A percentile compares a stretch with the other conserved stretches of the same genome.
These are phyloP conservation scores for Austroboletus niveus DNA, from an alignment of 1,284 basidiomycete genomes.

Conservation along the genomic window DNA sequence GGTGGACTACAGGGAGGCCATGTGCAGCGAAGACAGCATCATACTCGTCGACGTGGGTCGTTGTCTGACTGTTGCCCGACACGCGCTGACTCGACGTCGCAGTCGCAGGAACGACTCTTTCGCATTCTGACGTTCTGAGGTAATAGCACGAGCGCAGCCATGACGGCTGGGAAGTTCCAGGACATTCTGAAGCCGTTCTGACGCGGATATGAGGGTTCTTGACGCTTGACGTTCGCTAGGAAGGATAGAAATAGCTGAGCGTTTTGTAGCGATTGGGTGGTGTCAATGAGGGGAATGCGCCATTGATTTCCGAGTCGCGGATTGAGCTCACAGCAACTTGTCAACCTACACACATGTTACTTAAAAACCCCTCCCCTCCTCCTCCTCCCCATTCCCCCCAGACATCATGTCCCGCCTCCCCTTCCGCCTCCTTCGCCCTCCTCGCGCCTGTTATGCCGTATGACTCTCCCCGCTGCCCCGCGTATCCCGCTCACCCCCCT, in stretches of 20 bases:
- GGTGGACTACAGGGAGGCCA: slow-evolving; percentile 32
- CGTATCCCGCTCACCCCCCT: slow-evolving; percentile 8
- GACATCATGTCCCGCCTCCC: slow-evolving; percentile 1
- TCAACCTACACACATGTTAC: slow-evolving; percentile 20
- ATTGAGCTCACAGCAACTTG: slow-evolving; percentile 29
- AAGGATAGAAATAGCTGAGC: not conserved
- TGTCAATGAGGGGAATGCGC: slow-evolving; percentile 27
- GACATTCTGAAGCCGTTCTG: slow-evolving; percentile 3
- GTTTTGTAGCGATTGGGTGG: not conserved
- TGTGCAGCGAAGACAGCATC: slow-evolving; percentile 57
- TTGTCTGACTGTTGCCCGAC: not conserved
- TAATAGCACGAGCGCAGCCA: too few relatives aligned
- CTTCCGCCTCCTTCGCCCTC: slow-evolving; percentile 2
- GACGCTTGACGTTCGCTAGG: too few relatives aligned
- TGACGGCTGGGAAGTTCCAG: too few relatives aligned
- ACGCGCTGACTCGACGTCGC: not conserved
- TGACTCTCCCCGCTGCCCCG: slow-evolving; percentile 12
- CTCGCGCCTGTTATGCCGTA: slow-evolving; percentile 63
- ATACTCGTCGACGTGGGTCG: slow-evolving; percentile 48
- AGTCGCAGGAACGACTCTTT: slow-evolving; percentile 25
- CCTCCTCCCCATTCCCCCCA: not conserved
- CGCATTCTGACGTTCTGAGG: slow-evolving; percentile 27
- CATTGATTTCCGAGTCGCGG: slow-evolving; percentile 26
- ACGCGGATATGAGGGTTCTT: not conserved
- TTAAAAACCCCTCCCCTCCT: not conserved